Evolutionary conservation across 2,329 filamentous ascomycete genomes (phyloP).

Genomic region (Alternaria sp.): DNA sequence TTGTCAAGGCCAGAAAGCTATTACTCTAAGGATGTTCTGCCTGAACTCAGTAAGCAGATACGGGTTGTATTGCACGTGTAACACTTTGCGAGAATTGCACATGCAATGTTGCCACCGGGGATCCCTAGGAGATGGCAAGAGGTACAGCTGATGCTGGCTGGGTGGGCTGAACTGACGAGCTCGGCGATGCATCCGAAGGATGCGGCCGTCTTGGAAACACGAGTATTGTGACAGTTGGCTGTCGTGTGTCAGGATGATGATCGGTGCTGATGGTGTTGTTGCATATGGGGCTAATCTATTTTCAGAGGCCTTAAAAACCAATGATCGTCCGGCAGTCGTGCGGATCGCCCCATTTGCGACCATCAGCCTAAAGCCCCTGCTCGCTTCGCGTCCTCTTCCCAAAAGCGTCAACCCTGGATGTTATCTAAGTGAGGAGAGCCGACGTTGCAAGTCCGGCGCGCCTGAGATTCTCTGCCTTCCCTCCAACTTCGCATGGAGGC

Average conservation of each 20-base stretch:
- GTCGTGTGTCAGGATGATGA: conserved; percentile 12
- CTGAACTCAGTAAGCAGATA: not conserved
- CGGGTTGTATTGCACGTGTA: not conserved
- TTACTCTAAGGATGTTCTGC: not conserved
- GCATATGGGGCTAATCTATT: conserved; percentile 27
- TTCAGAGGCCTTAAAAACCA: conserved; percentile 9
- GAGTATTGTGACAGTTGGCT: conserved; percentile 6
- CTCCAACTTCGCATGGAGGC: conserved; percentile 2
- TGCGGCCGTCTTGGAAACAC: not conserved
- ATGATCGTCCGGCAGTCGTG: conserved; percentile 10
- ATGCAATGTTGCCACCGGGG: not conserved
- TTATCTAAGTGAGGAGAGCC: conserved; percentile 33
- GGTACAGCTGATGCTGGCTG: not conserved
- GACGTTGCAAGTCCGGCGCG: conserved; percentile 25
- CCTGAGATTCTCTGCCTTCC: conserved; percentile 1
- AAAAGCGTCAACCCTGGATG: conserved; percentile 1
- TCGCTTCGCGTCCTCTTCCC: not conserved
- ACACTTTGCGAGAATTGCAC: not conserved
- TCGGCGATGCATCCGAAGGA: not conserved
- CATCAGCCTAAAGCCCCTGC: conserved; percentile 4
- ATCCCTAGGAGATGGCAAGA: not conserved
- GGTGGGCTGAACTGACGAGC: not conserved
- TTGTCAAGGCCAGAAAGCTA: not conserved
- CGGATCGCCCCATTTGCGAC: conserved; percentile 6
- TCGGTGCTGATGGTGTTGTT: conserved; percentile 21